Evolutionary conservation across 345 rosid species (phyloP).

Genomic region (Anacardium occidentale): DNA sequence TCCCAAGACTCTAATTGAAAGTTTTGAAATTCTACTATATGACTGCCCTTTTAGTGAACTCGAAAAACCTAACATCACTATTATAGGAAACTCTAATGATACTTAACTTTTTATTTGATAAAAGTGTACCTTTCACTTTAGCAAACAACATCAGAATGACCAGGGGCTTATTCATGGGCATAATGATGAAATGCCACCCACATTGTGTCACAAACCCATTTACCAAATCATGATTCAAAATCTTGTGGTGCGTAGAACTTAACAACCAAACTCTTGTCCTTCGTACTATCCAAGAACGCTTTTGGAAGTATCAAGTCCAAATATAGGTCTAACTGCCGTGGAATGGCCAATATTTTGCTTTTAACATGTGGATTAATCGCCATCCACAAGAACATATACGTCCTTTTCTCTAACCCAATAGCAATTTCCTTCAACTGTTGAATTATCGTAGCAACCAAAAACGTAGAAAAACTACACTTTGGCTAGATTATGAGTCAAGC

Average conservation of each 20-base stretch:
- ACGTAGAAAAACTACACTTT: slow-evolving; percentile 38
- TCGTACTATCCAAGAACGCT: slow-evolving; percentile 38
- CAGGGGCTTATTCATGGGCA: no score
- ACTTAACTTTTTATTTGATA: no score
- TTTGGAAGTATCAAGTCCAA: slow-evolving; percentile 32
- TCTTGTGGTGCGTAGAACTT: slow-evolving; percentile 61
- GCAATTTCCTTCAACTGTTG: slow-evolving; percentile 47
- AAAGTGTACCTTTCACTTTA: no score
- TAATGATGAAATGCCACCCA: slow-evolving; percentile 60
- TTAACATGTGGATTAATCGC: slow-evolving; percentile 33
- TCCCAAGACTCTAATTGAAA: no score
- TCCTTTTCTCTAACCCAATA: slow-evolving; percentile 40
- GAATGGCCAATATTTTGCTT: slow-evolving; percentile 1
- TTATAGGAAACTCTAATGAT: no score
- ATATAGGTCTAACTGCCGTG: slow-evolving; percentile 11
- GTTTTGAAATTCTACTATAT: no score
- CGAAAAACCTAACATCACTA: no score
- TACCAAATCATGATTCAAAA: slow-evolving; percentile 43
- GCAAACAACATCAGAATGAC: no score
- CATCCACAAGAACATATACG: slow-evolving; percentile 46
- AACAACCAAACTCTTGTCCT: slow-evolving; percentile 42
- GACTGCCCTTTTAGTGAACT: no score
- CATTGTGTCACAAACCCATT: slow-evolving; percentile 72
- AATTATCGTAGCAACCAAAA: slow-evolving; percentile 46
- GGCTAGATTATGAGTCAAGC: slow-evolving; percentile 49